These are phyloP conservation scores for Wickerhamiella spandovensis DNA, from an alignment of 805 yeast genomes.

Conservation along the genomic window DNA sequence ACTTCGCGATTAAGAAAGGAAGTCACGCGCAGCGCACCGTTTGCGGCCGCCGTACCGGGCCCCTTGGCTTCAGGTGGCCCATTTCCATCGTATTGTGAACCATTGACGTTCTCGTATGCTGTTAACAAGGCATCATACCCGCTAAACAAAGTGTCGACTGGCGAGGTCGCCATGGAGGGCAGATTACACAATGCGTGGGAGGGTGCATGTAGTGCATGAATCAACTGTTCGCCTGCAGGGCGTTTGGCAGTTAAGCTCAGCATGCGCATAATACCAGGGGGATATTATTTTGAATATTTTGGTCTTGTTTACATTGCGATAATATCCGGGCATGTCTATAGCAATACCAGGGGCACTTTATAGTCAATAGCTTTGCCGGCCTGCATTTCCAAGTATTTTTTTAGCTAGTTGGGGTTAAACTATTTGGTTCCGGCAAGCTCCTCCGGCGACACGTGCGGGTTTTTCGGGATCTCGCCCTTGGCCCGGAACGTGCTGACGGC, in stretches of 20 bases:
- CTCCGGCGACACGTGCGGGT: background rate
- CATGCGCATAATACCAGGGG: background rate
- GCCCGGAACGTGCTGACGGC: conserved; percentile 96
- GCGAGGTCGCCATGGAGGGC: background rate
- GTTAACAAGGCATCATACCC: background rate
- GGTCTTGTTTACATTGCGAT: too few relatives aligned
- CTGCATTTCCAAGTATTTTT: too few relatives aligned
- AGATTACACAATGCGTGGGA: background rate
- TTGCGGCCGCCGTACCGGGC: conserved; percentile 10
- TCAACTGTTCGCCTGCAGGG: background rate
- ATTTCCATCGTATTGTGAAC: background rate
- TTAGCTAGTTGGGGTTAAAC: background rate
- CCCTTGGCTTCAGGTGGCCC: background rate
- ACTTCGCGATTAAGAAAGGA: conserved; percentile 16
- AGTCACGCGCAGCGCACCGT: conserved; percentile 14
- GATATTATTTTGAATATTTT: too few relatives aligned
- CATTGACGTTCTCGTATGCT: background rate
- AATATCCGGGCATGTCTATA: too few relatives aligned
- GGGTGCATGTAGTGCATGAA: background rate
- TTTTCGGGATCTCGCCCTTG: conserved; percentile 51
- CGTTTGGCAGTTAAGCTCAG: too few relatives aligned
- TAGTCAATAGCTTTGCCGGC: too few relatives aligned
- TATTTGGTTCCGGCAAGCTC: background rate
- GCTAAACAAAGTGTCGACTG: background rate
- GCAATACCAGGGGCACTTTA: too few relatives aligned